phyloP scores from a whole-genome alignment of 2,329 filamentous ascomycete genomes.

The Mycosphaerelloides madeirae region DNA sequence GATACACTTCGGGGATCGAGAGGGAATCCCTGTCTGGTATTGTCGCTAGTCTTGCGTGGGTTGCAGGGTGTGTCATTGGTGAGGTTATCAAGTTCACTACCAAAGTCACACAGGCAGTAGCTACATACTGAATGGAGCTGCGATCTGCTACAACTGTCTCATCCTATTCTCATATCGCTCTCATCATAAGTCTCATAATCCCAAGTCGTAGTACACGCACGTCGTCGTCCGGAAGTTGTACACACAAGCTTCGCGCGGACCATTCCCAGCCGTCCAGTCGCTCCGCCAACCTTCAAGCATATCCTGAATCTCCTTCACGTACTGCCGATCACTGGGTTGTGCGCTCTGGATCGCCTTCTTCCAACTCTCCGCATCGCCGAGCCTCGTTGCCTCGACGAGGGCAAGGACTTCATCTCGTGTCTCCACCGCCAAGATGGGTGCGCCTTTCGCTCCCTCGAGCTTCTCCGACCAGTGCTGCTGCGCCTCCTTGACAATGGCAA shows the following conservation, averaged over 20 bases:
- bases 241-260: constrained; percentile 70
- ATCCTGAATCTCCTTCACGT: constrained; percentile 76
- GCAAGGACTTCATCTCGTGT: constrained; percentile 79
- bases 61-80: no score
- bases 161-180: no score
- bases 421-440: constrained; percentile 82
- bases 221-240: constrained; percentile 86
- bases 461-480: constrained; percentile 55
- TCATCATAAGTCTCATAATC: constrained; percentile 12
- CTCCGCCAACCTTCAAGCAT: constrained; percentile 61
- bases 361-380: constrained; percentile 82
- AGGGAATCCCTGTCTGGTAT: no score
- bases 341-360: constrained; percentile 72
- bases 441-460: constrained; percentile 66
- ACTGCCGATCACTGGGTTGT: constrained; percentile 71
- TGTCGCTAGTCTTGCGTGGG: no score
- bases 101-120: constrained; percentile 12
- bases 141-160: constrained; percentile 11
- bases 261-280: constrained; percentile 47
- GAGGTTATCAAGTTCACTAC: not conserved
- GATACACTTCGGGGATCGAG: no score
- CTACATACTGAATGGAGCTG: constrained; percentile 10
- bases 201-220: constrained; percentile 81
- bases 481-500: constrained; percentile 77
- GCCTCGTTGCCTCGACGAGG: constrained; percentile 64